Evolutionary conservation across 805 yeast species (phyloP).

Genomic region (Scheffersomyces amazonensis): DNA sequence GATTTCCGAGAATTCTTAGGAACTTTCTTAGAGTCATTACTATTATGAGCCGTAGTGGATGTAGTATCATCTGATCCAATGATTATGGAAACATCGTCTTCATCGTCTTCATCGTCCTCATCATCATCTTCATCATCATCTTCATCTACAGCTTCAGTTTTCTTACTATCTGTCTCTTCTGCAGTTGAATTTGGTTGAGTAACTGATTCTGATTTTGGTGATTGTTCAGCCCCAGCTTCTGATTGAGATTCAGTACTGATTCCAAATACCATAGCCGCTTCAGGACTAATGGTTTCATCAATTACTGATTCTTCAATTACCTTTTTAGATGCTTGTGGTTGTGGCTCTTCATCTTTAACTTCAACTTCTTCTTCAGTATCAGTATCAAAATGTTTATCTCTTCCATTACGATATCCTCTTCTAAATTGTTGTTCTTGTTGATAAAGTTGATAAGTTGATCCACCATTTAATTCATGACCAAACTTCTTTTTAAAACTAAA

Average conservation of each 20-base stretch:
- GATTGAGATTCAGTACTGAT: constrained; percentile 18
- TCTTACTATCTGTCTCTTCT: constrained; percentile 6
- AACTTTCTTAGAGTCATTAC: constrained; percentile 8
- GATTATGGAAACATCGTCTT: constrained; percentile 37
- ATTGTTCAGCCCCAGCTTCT: constrained; percentile 6
- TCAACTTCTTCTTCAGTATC: constrained; percentile 2
- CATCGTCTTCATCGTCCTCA: constrained; percentile 30
- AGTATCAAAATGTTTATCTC: not conserved
- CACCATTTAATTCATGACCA: constrained; percentile 10
- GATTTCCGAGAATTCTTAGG: constrained; percentile 5
- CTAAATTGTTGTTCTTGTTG: constrained; percentile 8
- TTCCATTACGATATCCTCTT: constrained; percentile 4
- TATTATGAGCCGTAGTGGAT: constrained; percentile 16
- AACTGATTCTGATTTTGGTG: constrained; percentile 1
- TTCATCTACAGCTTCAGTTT: constrained; percentile 6
- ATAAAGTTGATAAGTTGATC: constrained; percentile 9
- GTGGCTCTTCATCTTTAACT: constrained; percentile 3
- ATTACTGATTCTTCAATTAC: constrained; percentile 1
- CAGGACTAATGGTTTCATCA: constrained; percentile 29
- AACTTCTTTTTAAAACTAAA: constrained; percentile 40
- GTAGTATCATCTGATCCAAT: constrained; percentile 32
- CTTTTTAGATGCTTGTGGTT: constrained; percentile 6
- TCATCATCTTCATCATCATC: constrained; percentile 17
- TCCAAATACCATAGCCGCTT: constrained; percentile 45
- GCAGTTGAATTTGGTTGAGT: constrained; percentile 1